phyloP scores from a whole-genome alignment of 257 asterid genomes.

The Knoxia roxburghii region DNA sequence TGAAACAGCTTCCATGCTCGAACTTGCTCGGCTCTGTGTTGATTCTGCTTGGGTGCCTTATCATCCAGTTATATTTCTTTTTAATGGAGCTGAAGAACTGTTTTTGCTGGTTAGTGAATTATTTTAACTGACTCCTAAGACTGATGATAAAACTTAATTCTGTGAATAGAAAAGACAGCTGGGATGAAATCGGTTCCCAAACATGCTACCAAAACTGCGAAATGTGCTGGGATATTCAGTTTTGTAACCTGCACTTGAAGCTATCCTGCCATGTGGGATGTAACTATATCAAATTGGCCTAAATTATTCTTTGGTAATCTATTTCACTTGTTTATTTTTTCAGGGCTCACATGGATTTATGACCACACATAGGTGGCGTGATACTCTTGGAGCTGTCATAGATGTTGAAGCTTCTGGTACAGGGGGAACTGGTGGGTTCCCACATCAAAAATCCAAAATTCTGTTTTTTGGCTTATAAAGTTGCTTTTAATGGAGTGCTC shows the following conservation, averaged over 20 bases:
- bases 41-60: slow-evolving; percentile 97
- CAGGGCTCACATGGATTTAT: slow-evolving; percentile 99
- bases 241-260: neutral
- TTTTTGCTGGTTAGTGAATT: slow-evolving; percentile 78
- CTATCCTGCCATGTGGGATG: neutral
- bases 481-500: neutral
- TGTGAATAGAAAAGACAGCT: neutral
- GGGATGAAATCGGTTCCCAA: neutral
- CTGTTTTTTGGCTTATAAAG: neutral
- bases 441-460: neutral
- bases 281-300: neutral
- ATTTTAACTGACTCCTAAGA: neutral
- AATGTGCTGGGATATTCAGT: neutral
- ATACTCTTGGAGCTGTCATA: slow-evolving; percentile 84
- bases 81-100: slow-evolving; percentile 98
- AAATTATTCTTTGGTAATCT: slow-evolving; percentile 3
- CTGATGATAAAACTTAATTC: neutral
- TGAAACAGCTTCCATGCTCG: slow-evolving; percentile 80
- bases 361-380: slow-evolving; percentile 89
- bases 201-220: neutral
- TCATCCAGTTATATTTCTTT: slow-evolving; percentile 80
- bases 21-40: slow-evolving; percentile 72
- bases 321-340: slow-evolving; percentile 19
- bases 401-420: slow-evolving; percentile 94
- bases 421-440: slow-evolving; percentile 75